Evolutionary conservation across 1,284 basidiomycete species (phyloP), one percentile per base, ranked within the genome.

Genomic region (Marasmius fiardii): DNA sequence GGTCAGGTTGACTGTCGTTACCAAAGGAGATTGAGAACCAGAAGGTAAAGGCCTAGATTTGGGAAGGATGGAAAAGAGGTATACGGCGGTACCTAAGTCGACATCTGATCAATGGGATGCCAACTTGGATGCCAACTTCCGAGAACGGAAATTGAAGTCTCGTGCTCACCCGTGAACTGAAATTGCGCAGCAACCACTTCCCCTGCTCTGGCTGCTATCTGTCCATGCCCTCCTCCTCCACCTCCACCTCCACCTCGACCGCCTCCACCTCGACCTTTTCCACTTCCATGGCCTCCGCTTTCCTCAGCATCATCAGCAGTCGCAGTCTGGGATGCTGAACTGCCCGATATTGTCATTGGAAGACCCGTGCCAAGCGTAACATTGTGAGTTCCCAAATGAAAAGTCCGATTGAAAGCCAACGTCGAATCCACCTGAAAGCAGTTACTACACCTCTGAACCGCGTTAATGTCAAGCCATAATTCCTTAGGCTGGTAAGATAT

Each of bases 131-230:
- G n/a, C n/a, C n/a, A 52, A 54, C 43, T 23, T 41, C 8, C 21
- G 26, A 41, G 7, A 35, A 48, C 20, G 6, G 7, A 21, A 6
- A 5, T 23, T 44, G 7, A 34, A 26, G 41, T 35, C n/a, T 18
- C 24, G 21, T 39, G 68, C 70, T 57, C 60, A 80, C 80, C 81
- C 43, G 71, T 79, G 59, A 82, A 82, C 54, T 75, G 76, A 61
- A 79, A 73, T 51, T 73, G 67, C 3, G 74, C 68, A 2, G 70
- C 74, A n/a, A 81, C 74, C 18, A 71, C 65, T 12, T 57, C 52
- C 60, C 75, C 71, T 7, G 67, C 70, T 3, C 64, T 45, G 58
- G 77, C 74, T 58, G 77, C 75, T 24, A 61, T 31, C 28, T 10
- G 28, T 31, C 28, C 54, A 58, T n/a, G n/a, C n/a, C 75, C 75